phyloP scores from a whole-genome alignment of 345 rosid species.

The Microcos paniculata region DNA sequence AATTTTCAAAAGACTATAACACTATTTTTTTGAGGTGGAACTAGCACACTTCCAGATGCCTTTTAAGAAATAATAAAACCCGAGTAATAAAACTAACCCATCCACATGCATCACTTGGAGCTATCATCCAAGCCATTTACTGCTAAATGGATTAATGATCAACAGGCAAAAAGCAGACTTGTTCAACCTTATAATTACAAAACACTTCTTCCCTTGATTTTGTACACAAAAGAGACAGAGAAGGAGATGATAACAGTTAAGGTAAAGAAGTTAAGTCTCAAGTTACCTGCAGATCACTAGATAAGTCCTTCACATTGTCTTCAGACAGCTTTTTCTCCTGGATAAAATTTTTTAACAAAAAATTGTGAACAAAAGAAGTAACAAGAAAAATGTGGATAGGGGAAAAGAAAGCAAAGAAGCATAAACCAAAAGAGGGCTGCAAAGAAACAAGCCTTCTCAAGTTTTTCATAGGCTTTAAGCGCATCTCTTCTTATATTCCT shows the following conservation, averaged over 20 bases:
- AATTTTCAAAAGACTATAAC: neutral
- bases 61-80: neutral
- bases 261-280: slow-evolving; percentile 8
- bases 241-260: neutral
- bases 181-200: neutral
- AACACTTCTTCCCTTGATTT: neutral
- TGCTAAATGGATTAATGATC: neutral
- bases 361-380: slow-evolving; percentile 12
- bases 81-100: neutral
- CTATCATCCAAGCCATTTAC: neutral
- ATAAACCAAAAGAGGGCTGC: neutral
- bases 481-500: slow-evolving; percentile 96
- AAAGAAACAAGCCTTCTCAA: slow-evolving; percentile 67
- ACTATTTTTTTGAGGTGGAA: too few species aligned
- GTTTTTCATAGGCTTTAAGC: slow-evolving; percentile 85
- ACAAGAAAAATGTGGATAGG: neutral
- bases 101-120: neutral
- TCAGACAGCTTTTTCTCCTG: slow-evolving; percentile 98
- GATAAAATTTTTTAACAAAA: neutral
- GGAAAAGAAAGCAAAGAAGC: neutral
- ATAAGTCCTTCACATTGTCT: slow-evolving; percentile 92
- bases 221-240: neutral
- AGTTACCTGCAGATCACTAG: slow-evolving; percentile 83
- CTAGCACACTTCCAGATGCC: too few species aligned
- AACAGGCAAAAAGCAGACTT: neutral